Evolutionary conservation across 2,329 filamentous ascomycete species (phyloP), one percentile per base, ranked within the genome.

Genomic region (Alternaria sp.): DNA sequence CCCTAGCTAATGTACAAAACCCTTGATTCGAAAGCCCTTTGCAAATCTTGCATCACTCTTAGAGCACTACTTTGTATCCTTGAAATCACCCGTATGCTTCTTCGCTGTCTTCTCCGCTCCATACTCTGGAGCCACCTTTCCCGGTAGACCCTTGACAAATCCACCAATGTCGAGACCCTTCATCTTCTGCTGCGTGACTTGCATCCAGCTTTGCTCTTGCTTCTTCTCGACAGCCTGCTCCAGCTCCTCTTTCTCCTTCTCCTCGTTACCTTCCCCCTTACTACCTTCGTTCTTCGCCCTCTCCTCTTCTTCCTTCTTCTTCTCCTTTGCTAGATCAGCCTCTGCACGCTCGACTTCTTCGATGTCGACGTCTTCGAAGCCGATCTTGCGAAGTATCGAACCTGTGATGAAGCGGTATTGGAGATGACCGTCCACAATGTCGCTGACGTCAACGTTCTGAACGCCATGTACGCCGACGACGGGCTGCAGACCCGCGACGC

Each of bases 401-500:
- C 85, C 85, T 0, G 83, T 84, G 5, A 86, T 77, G 67, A 83
- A 85, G 17, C 84, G 77, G 69, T 87, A 87, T 47, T 79, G 77
- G 4, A 84, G 77, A 69, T 87, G 85, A 0, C 85, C 85, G n/a
- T 78, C 79, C 0, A 87, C 83, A 2, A 84, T 74, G 23, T 83
- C 81, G 12, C 80, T 84, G 21, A 86, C 83, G 65, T 87, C 85
- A 13, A 87, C 81, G 32, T 86, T 88, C 59, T 86, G 82, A 0
- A 96, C 85, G 3, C 90, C 90, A 6, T 87, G 85, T 15, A 94
- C 87, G 9, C 85, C 86, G 61, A 88, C 81, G 23, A 96, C 87
- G 30, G 88, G 85, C 76, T 97, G 91, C 2, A 98, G 82, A 0
- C 94, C 95, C 0, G 93, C 93, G 45, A 97, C 88, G 4, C 94